phyloP scores from a whole-genome alignment of 345 rosid genomes.

The Carallia pectinifolia region DNA sequence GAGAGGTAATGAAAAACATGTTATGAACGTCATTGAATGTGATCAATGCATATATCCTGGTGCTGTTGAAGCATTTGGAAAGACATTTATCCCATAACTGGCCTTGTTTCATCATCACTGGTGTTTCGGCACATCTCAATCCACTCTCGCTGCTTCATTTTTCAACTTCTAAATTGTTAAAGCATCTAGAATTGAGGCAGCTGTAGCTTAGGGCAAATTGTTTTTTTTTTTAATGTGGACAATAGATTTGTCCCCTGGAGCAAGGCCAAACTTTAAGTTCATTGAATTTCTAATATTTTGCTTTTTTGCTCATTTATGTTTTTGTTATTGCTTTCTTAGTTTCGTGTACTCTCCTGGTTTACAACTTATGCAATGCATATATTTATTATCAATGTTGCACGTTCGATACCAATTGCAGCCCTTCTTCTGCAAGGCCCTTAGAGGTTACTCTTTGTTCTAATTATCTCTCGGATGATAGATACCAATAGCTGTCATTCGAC shows the following conservation, averaged over 20 bases:
- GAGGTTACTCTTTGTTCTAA: no score
- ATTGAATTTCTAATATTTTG: background rate
- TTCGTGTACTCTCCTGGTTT: background rate
- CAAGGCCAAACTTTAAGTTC: background rate
- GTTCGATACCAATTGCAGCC: no score
- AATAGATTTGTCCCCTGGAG: background rate
- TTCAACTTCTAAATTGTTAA: background rate
- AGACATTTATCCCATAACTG: background rate
- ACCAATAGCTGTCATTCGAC: no score
- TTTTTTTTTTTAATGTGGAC: slow-evolving; percentile 4
- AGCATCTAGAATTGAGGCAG: slow-evolving; percentile 10
- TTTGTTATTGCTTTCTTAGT: background rate
- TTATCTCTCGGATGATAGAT: no score
- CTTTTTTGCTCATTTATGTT: background rate
- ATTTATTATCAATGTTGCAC: no score
- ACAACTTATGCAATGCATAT: background rate
- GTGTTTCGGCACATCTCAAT: background rate
- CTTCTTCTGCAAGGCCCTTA: no score
- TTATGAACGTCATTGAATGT: no score
- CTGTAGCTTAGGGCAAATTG: background rate
- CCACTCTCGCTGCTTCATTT: background rate
- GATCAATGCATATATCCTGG: slow-evolving; percentile 5
- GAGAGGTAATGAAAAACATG: background rate
- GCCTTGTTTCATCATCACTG: background rate
- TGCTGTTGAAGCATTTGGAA: background rate